phyloP scores from a whole-genome alignment of 2,329 filamentous ascomycete genomes.

The Cladosporium velox region DNA sequence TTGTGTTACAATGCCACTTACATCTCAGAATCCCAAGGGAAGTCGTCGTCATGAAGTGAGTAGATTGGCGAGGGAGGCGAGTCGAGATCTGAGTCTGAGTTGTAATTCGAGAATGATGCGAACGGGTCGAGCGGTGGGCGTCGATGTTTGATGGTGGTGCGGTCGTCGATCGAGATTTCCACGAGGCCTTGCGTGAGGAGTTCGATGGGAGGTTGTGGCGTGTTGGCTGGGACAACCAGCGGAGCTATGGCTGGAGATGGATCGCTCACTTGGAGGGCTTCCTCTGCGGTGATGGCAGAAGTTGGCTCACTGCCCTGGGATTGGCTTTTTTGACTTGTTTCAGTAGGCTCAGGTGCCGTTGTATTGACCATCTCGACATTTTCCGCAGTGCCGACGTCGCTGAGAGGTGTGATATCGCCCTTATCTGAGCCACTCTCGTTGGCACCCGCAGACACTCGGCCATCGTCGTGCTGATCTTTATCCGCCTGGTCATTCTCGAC shows the following conservation, averaged over 20 bases:
- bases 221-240: background rate
- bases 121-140: background rate
- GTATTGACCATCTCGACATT: background rate
- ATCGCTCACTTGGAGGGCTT: background rate
- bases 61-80: background rate
- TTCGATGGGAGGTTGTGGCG: slow-evolving; percentile 2
- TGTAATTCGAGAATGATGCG: background rate
- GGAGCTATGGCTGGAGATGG: background rate
- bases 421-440: slow-evolving; percentile 1
- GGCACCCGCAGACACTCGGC: background rate
- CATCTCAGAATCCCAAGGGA: slow-evolving; percentile 38
- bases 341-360: background rate
- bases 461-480: background rate
- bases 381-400: background rate
- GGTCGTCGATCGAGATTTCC: slow-evolving; percentile 7
- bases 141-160: background rate
- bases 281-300: background rate
- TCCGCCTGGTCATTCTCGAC: slow-evolving; percentile 17
- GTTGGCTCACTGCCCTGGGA: background rate
- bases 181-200: background rate
- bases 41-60: slow-evolving; percentile 34
- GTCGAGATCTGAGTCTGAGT: slow-evolving; percentile 8
- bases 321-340: background rate
- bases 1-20: slow-evolving; percentile 16
- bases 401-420: background rate